Conservation (phyloP, 1,139 yeast species). For the Geotrichum klebahnii region DNA sequence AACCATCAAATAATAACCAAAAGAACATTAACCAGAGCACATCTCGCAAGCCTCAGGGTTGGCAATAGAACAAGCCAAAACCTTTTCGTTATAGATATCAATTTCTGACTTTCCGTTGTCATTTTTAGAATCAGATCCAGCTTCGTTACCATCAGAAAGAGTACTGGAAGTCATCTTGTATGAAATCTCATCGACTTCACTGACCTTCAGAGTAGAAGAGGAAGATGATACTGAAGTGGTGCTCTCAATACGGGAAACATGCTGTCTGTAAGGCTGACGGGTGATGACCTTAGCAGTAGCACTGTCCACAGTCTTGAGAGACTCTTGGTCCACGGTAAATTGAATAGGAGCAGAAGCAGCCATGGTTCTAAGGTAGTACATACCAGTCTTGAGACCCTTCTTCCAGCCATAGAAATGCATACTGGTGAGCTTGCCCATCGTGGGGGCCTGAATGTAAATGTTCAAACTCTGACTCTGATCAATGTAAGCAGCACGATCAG, state of each 20-base stretch:
- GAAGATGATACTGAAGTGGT: conserved; percentile 20
- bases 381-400: conserved; percentile 94
- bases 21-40: conserved; percentile 79
- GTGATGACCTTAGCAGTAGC: conserved; percentile 32
- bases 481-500: conserved; percentile 87
- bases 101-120: conserved; percentile 36
- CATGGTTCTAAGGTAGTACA: conserved; percentile 93
- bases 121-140: conserved; percentile 27
- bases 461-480: conserved; percentile 94
- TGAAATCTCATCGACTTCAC: conserved; percentile 12
- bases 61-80: conserved; percentile 91
- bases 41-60: conserved; percentile 97
- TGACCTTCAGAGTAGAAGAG: conserved; percentile 21
- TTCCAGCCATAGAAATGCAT: conserved; percentile 98
- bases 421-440: conserved; percentile 90
- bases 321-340: conserved; percentile 71
- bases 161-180: conserved; percentile 21
- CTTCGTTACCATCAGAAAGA: conserved; percentile 23
- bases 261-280: conserved; percentile 39
- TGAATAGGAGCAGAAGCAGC: conserved; percentile 94
- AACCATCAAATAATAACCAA: background rate
- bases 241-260: conserved; percentile 20
- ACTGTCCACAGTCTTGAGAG: conserved; percentile 41
- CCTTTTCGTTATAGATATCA: conserved; percentile 89
- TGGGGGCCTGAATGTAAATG: conserved; percentile 77